A percentile compares a stretch with the other conserved stretches of the same genome.
Evolutionary conservation across 2,329 filamentous ascomycete genomes (phyloP).

Genomic region (Hymenoscyphus occultus): DNA sequence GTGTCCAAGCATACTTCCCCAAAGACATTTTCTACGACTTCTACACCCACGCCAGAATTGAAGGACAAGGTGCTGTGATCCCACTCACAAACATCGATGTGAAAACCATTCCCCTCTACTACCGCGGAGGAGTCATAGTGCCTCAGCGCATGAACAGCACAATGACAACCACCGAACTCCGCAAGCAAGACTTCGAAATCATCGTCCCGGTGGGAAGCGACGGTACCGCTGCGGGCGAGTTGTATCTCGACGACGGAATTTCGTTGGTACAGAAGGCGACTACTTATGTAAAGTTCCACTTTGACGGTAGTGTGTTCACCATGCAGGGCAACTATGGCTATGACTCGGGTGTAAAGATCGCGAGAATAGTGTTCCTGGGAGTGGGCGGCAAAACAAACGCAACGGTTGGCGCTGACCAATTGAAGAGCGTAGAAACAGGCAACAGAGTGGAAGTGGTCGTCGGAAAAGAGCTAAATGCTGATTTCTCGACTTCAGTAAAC

Average conservation of each 20-base stretch:
- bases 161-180: slow-evolving; percentile 62
- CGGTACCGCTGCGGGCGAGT: slow-evolving; percentile 60
- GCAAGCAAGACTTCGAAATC: slow-evolving; percentile 66
- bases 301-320: slow-evolving; percentile 49
- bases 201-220: slow-evolving; percentile 62
- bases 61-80: slow-evolving; percentile 42
- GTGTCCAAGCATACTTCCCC: slow-evolving; percentile 49
- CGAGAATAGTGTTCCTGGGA: slow-evolving; percentile 51
- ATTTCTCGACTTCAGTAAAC: neutral
- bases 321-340: slow-evolving; percentile 55
- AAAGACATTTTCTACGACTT: slow-evolving; percentile 49
- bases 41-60: slow-evolving; percentile 47
- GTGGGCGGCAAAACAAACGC: slow-evolving; percentile 5
- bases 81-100: slow-evolving; percentile 41
- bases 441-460: neutral
- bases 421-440: neutral
- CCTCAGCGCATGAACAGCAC: slow-evolving; percentile 54
- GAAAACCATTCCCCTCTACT: slow-evolving; percentile 62
- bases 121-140: slow-evolving; percentile 63
- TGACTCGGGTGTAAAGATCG: slow-evolving; percentile 42
- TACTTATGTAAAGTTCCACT: slow-evolving; percentile 60
- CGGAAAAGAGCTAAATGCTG: neutral
- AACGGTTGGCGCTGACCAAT: neutral
- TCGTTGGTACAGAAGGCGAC: slow-evolving; percentile 56
- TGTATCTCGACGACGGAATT: slow-evolving; percentile 79